phyloP scores from a whole-genome alignment of 352 stramenopile species.

The Pythium utonaiense region DNA sequence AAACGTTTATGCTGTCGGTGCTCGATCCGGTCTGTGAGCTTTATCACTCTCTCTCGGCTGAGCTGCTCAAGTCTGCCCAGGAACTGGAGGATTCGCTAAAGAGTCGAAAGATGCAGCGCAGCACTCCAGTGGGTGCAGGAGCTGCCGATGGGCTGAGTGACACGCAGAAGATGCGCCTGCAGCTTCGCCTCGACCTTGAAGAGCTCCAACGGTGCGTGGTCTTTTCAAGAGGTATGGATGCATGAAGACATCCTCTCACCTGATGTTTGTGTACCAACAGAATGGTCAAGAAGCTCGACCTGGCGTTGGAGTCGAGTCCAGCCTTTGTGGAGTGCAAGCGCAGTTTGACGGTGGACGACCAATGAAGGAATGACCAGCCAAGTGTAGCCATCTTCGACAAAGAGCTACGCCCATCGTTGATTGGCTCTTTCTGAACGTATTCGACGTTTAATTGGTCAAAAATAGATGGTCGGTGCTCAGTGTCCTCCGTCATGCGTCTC shows the following conservation, averaged over 20 bases:
- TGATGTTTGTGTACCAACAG: constrained; percentile 18
- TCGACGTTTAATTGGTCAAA: constrained; percentile 38
- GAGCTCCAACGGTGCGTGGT: constrained; percentile 57
- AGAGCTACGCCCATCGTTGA: not conserved
- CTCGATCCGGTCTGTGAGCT: constrained; percentile 52
- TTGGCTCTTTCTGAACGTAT: not conserved
- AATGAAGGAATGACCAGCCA: not conserved
- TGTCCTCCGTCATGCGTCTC: not conserved
- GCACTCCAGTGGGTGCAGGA: constrained; percentile 25
- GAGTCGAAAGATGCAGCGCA: constrained; percentile 78
- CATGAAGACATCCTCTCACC: no score
- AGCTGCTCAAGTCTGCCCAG: constrained; percentile 70
- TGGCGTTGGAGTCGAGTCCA: constrained; percentile 37
- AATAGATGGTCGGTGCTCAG: constrained; percentile 19
- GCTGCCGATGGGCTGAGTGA: constrained; percentile 48
- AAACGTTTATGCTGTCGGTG: constrained; percentile 51
- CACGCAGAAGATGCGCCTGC: constrained; percentile 84
- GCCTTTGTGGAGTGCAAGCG: constrained; percentile 22
- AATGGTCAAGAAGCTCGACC: constrained; percentile 43
- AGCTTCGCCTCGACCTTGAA: constrained; percentile 72
- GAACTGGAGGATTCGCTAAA: constrained; percentile 88
- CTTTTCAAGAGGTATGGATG: no score
- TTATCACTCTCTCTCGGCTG: constrained; percentile 62
- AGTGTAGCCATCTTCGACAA: not conserved
- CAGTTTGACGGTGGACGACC: constrained; percentile 19